Evolutionary conservation across 148 eudicot genomes (phyloP).

Genomic region (Camellia sinensis): DNA sequence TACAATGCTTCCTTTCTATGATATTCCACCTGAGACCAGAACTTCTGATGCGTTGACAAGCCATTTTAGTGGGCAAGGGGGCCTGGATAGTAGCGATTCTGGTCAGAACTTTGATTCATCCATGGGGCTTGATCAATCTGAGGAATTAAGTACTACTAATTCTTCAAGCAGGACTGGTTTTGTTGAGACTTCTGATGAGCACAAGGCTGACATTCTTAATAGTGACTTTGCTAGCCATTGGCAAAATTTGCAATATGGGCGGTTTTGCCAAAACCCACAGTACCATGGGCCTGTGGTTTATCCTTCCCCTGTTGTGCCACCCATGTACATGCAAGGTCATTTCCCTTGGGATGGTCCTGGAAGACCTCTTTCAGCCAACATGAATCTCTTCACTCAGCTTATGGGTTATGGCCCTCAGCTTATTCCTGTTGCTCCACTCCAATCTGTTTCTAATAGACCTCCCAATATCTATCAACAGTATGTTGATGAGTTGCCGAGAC

Average conservation of each 20-base stretch:
- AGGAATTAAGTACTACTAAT: slow-evolving; percentile 29
- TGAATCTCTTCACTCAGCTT: slow-evolving; percentile 55
- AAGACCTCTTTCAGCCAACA: slow-evolving; percentile 58
- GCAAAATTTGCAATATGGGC: slow-evolving; percentile 79
- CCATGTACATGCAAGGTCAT: slow-evolving; percentile 64
- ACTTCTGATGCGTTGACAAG: slow-evolving; percentile 43
- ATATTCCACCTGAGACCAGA: slow-evolving; percentile 43
- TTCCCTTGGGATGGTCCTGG: slow-evolving; percentile 76
- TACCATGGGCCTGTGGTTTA: slow-evolving; percentile 36
- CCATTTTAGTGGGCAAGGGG: slow-evolving; percentile 42
- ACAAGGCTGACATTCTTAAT: slow-evolving; percentile 60
- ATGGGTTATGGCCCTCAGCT: slow-evolving; percentile 58
- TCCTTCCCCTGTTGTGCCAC: slow-evolving; percentile 73
- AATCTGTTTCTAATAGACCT: slow-evolving; percentile 53
- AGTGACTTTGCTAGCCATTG: slow-evolving; percentile 85
- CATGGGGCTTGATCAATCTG: slow-evolving; percentile 36
- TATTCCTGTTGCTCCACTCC: slow-evolving; percentile 64
- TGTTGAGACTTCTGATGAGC: slow-evolving; percentile 35
- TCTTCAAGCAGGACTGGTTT: slow-evolving; percentile 29
- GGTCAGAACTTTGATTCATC: slow-evolving; percentile 33
- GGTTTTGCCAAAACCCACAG: slow-evolving; percentile 66
- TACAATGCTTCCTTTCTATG: slow-evolving; percentile 71
- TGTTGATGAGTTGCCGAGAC: slow-evolving; percentile 64
- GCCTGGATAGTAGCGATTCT: slow-evolving; percentile 34
- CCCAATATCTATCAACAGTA: slow-evolving; percentile 52